phyloP scores from a whole-genome alignment of 2,329 filamentous ascomycete species.

The Endothia cerciana region DNA sequence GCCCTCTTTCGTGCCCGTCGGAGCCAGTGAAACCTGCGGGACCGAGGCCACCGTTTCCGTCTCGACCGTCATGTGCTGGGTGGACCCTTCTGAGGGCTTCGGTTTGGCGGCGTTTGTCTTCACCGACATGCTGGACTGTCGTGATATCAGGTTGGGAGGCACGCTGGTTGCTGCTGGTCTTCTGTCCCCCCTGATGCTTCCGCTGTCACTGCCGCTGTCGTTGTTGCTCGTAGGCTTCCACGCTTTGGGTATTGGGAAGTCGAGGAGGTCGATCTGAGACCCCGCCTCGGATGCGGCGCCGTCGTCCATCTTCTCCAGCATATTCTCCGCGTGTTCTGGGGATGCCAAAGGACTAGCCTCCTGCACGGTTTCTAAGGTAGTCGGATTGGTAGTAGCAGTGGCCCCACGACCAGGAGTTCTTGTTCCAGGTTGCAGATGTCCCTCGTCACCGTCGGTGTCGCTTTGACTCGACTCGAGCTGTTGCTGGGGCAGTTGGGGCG shows the following conservation, averaged over 20 bases:
- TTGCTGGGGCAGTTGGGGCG: slow-evolving; percentile 49
- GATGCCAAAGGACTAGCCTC: slow-evolving; percentile 81
- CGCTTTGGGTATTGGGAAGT: slow-evolving; percentile 37
- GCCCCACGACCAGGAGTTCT: slow-evolving; percentile 64
- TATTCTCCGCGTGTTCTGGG: slow-evolving; percentile 51
- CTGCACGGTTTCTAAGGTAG: slow-evolving; percentile 85
- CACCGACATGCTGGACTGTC: slow-evolving; percentile 69
- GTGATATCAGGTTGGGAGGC: slow-evolving; percentile 59
- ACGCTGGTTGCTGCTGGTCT: slow-evolving; percentile 49
- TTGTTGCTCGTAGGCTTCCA: slow-evolving; percentile 19
- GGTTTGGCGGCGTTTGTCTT: slow-evolving; percentile 63
- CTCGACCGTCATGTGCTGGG: slow-evolving; percentile 94
- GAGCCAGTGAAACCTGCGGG: slow-evolving; percentile 76
- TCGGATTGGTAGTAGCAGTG: slow-evolving; percentile 49
- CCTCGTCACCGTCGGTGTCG: slow-evolving; percentile 59
- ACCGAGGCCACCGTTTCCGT: slow-evolving; percentile 94
- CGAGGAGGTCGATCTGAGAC: slow-evolving; percentile 46
- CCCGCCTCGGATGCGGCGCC: slow-evolving; percentile 49
- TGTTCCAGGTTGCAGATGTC: slow-evolving; percentile 54
- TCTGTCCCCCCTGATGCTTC: slow-evolving; percentile 50
- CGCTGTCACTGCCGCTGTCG: slow-evolving; percentile 71
- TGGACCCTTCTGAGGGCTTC: slow-evolving; percentile 74
- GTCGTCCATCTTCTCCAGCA: slow-evolving; percentile 55
- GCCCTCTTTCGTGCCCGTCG: slow-evolving; percentile 66
- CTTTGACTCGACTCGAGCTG: slow-evolving; percentile 44